Evolutionary conservation across 257 asterid species (phyloP).

Genomic region (Rehmannia glutinosa): DNA sequence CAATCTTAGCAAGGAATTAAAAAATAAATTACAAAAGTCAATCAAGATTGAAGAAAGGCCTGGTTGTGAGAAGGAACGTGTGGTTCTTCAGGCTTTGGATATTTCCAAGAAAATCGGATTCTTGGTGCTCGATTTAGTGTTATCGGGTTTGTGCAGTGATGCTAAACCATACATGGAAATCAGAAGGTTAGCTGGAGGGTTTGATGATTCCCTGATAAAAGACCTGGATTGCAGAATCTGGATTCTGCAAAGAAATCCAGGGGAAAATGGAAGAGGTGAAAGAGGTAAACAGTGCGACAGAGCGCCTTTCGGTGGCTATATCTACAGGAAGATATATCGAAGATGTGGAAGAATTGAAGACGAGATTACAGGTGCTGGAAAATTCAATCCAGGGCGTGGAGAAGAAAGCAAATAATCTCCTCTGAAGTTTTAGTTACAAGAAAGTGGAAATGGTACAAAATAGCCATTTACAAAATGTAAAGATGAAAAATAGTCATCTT

Average conservation of each 20-base stretch:
- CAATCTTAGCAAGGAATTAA: slow-evolving; percentile 10
- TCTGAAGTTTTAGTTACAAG: slow-evolving; percentile 47
- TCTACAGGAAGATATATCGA: background rate
- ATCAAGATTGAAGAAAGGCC: slow-evolving; percentile 22
- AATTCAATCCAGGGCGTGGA: slow-evolving; percentile 27
- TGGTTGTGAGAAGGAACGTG: slow-evolving; percentile 24
- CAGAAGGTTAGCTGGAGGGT: slow-evolving; percentile 24
- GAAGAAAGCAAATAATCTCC: slow-evolving; percentile 39
- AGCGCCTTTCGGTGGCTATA: slow-evolving; percentile 7
- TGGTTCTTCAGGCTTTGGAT: slow-evolving; percentile 30
- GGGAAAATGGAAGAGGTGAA: slow-evolving; percentile 34
- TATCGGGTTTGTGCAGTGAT: slow-evolving; percentile 40
- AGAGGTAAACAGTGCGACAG: slow-evolving; percentile 36
- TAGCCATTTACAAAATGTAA: no score
- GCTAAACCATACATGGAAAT: slow-evolving; percentile 28
- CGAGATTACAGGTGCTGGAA: slow-evolving; percentile 37
- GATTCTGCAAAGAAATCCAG: slow-evolving; percentile 20
- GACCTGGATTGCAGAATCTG: slow-evolving; percentile 29
- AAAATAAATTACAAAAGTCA: slow-evolving; percentile 7
- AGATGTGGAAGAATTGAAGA: slow-evolving; percentile 25
- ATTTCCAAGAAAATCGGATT: slow-evolving; percentile 29
- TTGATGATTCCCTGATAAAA: slow-evolving; percentile 22
- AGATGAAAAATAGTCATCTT: no score
- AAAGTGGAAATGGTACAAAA: no score
- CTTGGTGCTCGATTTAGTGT: slow-evolving; percentile 34